Evolutionary conservation across 805 yeast species (phyloP).

Genomic region (Maudiozyma barnettii): DNA sequence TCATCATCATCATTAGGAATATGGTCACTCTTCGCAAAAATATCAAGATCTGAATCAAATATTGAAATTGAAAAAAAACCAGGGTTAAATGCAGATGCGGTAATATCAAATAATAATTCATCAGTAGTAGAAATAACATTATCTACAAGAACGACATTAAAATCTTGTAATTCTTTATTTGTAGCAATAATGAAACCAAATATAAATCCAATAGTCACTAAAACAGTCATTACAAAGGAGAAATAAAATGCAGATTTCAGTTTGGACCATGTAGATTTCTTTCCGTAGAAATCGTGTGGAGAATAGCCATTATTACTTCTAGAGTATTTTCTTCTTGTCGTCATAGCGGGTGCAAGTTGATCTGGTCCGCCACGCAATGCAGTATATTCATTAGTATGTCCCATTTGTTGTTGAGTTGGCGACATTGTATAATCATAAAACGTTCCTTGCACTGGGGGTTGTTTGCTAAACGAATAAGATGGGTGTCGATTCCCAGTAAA

Average conservation of each 20-base stretch:
- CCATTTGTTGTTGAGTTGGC: not conserved
- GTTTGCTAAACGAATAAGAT: not conserved
- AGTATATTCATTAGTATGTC: constrained; percentile 15
- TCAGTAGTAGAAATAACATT: constrained; percentile 75
- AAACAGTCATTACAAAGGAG: constrained; percentile 31
- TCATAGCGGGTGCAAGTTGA: not conserved
- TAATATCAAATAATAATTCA: constrained; percentile 72
- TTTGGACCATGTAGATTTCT: constrained; percentile 24
- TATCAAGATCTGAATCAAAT: constrained; percentile 61
- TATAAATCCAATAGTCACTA: constrained; percentile 66
- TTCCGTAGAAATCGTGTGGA: constrained; percentile 40
- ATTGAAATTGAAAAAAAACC: constrained; percentile 66
- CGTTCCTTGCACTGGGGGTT: not conserved
- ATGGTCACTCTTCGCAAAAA: constrained; percentile 59
- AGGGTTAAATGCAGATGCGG: constrained; percentile 76
- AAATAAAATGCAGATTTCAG: constrained; percentile 31
- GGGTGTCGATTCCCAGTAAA: not conserved
- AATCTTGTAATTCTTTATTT: constrained; percentile 67
- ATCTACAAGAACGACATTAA: constrained; percentile 49
- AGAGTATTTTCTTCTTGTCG: constrained; percentile 10
- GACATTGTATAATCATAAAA: constrained; percentile 1
- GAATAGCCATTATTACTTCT: constrained; percentile 29
- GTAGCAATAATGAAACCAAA: constrained; percentile 81
- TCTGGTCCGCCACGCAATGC: constrained; percentile 7
- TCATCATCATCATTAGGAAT: not conserved